Conservation (phyloP, 139 green algal species). For the Diplosphaera chodatii region DNA sequence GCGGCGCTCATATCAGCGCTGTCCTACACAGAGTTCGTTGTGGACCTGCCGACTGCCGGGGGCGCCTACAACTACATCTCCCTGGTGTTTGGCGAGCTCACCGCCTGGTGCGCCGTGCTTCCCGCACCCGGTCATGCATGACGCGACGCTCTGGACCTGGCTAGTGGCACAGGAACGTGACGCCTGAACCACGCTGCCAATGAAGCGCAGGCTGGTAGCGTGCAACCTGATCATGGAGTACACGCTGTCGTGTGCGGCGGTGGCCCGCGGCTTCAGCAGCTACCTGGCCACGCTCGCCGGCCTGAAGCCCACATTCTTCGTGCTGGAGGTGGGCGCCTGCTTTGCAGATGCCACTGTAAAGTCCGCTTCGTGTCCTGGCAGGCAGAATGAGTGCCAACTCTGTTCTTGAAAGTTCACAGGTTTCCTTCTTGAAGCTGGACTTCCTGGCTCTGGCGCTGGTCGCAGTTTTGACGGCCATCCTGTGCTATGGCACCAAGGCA, state of each 20-base stretch:
- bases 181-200: no score
- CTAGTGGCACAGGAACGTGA: no score
- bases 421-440: constrained; percentile 52
- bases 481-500: constrained; percentile 59
- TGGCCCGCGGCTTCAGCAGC: constrained; percentile 75
- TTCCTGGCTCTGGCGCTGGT: constrained; percentile 36
- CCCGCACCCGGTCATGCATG: no score
- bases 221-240: constrained; percentile 85
- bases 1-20: constrained; percentile 75
- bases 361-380: no score
- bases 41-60: constrained; percentile 66
- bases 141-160: no score
- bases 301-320: constrained; percentile 25
- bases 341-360: no score
- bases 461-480: constrained; percentile 37
- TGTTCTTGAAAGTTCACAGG: no score
- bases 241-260: constrained; percentile 63
- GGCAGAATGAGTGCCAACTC: no score
- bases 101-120: constrained; percentile 64
- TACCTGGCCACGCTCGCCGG: constrained; percentile 69
- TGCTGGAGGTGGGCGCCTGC: no score
- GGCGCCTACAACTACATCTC: constrained; percentile 80
- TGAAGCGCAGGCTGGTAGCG: constrained; percentile 50
- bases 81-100: constrained; percentile 71
- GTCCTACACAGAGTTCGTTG: constrained; percentile 82